Conservation (phyloP, 768 basidiomycete species). For the Mycena leptocephala region DNA sequence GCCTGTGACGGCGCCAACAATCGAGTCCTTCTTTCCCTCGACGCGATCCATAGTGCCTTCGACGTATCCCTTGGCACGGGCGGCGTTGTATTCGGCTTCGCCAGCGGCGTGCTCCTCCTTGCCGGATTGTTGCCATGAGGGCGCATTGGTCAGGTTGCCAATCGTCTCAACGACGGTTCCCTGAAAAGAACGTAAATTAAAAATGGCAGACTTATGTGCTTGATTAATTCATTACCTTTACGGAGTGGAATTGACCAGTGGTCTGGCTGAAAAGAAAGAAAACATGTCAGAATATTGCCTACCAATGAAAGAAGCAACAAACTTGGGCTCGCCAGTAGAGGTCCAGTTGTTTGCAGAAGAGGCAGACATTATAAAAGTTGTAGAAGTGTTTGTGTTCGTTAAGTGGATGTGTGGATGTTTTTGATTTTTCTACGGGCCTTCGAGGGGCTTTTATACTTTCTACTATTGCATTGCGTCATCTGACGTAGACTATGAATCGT, state of each 20-base stretch:
- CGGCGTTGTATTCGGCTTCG: constrained; percentile 60
- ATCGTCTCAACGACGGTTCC: constrained; percentile 57
- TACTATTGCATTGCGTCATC: too few relatives aligned
- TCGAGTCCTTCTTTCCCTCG: constrained; percentile 66
- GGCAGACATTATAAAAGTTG: constrained; percentile 17
- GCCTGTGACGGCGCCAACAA: constrained; percentile 69
- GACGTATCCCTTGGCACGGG: constrained; percentile 65
- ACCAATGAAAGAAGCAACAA: neutral
- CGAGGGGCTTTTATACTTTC: neutral
- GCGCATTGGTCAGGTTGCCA: constrained; percentile 60
- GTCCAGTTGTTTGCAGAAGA: constrained; percentile 17
- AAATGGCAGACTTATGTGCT: too few relatives aligned
- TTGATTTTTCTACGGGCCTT: neutral
- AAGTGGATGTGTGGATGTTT: neutral
- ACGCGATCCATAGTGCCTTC: constrained; percentile 64
- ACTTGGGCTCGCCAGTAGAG: constrained; percentile 25
- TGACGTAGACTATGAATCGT: too few relatives aligned
- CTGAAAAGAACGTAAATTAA: too few relatives aligned
- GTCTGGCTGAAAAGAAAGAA: constrained; percentile 57
- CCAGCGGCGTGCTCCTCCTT: constrained; percentile 62
- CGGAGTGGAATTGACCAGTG: constrained; percentile 60
- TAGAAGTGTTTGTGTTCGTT: neutral
- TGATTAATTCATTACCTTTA: too few relatives aligned
- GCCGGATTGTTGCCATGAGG: constrained; percentile 57
- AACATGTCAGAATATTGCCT: neutral